Conservation (phyloP, 495 filamentous ascomycete species). For the Talaromyces liani region DNA sequence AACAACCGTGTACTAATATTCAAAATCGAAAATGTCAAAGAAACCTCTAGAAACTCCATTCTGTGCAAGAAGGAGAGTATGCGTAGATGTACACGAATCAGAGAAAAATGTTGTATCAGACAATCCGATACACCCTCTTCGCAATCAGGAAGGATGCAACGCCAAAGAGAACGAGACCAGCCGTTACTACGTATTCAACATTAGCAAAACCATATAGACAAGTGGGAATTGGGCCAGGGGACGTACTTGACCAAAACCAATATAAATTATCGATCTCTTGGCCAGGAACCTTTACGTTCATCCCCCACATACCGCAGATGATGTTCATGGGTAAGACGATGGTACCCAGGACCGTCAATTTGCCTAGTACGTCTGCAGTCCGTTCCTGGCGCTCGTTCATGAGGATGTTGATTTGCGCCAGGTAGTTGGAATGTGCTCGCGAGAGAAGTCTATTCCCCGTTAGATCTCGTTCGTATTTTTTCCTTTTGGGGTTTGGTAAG, state of each 20-base stretch:
- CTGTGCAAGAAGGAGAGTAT: neutral
- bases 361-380: conserved; percentile 88
- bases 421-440: conserved; percentile 90
- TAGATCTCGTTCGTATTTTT: conserved; percentile 12
- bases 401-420: conserved; percentile 87
- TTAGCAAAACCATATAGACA: neutral
- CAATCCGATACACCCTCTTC: conserved; percentile 68
- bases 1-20: too few species aligned
- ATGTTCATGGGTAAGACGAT: conserved; percentile 98
- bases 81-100: neutral
- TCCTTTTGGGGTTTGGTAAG: conserved; percentile 5
- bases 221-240: neutral
- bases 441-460: conserved; percentile 62
- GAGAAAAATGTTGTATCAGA: conserved; percentile 23
- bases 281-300: conserved; percentile 95
- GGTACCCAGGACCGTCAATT: conserved; percentile 90
- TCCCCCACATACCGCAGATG: conserved; percentile 96
- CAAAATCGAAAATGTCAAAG: neutral
- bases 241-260: conserved; percentile 59
- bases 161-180: conserved; percentile 68
- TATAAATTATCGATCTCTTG: conserved; percentile 59
- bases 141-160: conserved; percentile 71
- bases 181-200: conserved; percentile 50
- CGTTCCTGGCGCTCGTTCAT: conserved; percentile 98
- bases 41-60: neutral